phyloP scores from a whole-genome alignment of 805 yeast species.

The Monosporozyma solicola region DNA sequence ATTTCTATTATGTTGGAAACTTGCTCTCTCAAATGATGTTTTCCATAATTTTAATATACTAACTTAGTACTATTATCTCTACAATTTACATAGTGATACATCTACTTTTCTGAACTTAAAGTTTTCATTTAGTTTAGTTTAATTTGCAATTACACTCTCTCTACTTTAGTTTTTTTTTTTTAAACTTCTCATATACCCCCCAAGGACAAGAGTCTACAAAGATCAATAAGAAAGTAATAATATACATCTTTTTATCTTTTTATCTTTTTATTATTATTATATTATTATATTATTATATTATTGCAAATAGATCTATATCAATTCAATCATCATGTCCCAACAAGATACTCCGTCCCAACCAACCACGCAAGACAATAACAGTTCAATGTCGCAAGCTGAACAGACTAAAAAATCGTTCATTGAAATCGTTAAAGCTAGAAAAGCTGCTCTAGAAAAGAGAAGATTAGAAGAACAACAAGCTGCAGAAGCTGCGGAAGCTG shows the following conservation, averaged over 20 bases:
- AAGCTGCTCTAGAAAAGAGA: slow-evolving; percentile 24
- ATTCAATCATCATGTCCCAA: neutral
- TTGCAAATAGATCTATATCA: neutral
- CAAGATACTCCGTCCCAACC: neutral
- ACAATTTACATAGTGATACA: too few relatives aligned
- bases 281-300: too few relatives aligned
- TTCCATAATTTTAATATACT: too few relatives aligned
- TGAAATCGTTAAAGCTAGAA: slow-evolving; percentile 24
- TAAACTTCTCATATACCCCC: neutral
- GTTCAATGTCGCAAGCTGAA: slow-evolving; percentile 10
- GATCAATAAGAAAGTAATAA: neutral
- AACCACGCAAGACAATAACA: neutral
- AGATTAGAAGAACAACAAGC: slow-evolving; percentile 11
- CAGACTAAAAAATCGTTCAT: slow-evolving; percentile 20
- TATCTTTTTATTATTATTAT: neutral
- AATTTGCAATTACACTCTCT: too few relatives aligned
- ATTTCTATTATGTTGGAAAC: neutral
- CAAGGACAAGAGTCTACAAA: neutral
- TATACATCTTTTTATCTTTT: neutral
- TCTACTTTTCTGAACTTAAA: too few relatives aligned
- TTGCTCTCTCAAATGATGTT: neutral
- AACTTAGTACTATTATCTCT: too few relatives aligned
- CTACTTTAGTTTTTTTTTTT: too few relatives aligned
- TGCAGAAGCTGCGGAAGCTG: slow-evolving; percentile 2
- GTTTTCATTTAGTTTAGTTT: too few relatives aligned